Evolutionary conservation across 495 filamentous ascomycete species (phyloP), one percentile per base, ranked within the genome.

Genomic region (Daldinia childiae): DNA sequence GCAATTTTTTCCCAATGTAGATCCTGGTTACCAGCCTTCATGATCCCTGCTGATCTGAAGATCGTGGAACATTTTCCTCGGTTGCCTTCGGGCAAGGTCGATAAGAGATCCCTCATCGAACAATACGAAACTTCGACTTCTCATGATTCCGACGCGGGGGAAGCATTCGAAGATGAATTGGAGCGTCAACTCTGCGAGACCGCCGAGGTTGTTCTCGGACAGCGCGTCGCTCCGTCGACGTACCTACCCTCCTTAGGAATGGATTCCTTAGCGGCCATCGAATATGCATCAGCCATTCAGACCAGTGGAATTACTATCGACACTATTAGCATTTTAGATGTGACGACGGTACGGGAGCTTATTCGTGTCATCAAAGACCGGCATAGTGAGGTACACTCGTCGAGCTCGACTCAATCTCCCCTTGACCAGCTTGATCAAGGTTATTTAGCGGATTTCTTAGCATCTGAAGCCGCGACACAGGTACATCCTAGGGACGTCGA

Each of bases 61-160:
- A 65, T 91, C 0, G 74, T 90, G 39, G 45, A 80, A 12, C 79
- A 85, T 26, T 87, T 95, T 24, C 93, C 93, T 1, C 86, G 87
- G 27, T 79, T 94, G 14, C 78, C 91, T n/a, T 93, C 91, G 0
- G 93, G 93, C 3, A 97, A 97, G 66, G 81, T 92, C 4, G 90
- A 97, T 71, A 86, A 88, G 56, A 91, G 88, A 68, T 74, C 76
- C 2, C 74, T 96, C n/a, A 82, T 89, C 41, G 76, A 79, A 4
- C 81, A 89, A 9, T 94, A 90, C 74, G 52, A 74, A 64, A 21
- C 72, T 11, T 56, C 78, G 57, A 52, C 68, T 24, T 43, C 64
- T 5, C 39, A 58, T 9, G 50, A 17, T 51, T n/a, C 19, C 3
- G 9, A 38, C 4, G 17, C 17, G 0, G 51, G 71, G 0, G 68